These are phyloP conservation scores for Didymella arachidicola DNA, from an alignment of 2,329 filamentous ascomycete species.

Conservation along the genomic window DNA sequence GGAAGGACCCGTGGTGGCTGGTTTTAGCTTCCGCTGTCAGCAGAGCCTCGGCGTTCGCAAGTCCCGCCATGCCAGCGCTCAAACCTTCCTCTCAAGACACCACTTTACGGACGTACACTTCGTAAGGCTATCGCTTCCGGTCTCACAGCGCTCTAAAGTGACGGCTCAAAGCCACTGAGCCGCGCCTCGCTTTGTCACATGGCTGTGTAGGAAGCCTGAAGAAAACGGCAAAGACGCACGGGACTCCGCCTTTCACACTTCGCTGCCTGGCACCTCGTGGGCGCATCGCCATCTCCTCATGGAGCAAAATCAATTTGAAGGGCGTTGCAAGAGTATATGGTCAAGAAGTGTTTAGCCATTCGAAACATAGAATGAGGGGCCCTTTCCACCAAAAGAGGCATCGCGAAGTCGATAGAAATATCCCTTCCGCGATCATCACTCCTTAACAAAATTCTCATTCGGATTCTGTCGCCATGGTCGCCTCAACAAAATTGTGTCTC, in stretches of 20 bases:
- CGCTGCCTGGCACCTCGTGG: not conserved
- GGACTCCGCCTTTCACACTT: slow-evolving; percentile 7
- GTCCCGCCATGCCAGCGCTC: not conserved
- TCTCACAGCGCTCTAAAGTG: not conserved
- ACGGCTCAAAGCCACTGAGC: not conserved
- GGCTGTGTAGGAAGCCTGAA: not conserved
- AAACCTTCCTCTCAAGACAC: not conserved
- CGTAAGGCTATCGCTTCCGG: not conserved
- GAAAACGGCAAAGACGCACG: slow-evolving; percentile 5
- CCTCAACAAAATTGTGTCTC: not conserved
- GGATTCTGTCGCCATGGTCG: not conserved
- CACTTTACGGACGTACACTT: not conserved
- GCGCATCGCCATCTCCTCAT: not conserved
- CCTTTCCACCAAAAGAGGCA: not conserved
- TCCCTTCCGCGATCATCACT: slow-evolving; percentile 1
- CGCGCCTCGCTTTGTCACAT: not conserved
- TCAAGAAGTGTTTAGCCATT: not conserved
- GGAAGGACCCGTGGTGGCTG: not conserved
- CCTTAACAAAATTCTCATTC: not conserved
- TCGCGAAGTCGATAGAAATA: slow-evolving; percentile 8
- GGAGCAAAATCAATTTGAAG: not conserved
- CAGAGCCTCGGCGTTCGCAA: not conserved
- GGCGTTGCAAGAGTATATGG: not conserved
- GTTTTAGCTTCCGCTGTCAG: not conserved
- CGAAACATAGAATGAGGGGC: not conserved